These are phyloP conservation scores for Telfairia occidentalis DNA, from an alignment of 331 rosid species.

Conservation along the genomic window DNA sequence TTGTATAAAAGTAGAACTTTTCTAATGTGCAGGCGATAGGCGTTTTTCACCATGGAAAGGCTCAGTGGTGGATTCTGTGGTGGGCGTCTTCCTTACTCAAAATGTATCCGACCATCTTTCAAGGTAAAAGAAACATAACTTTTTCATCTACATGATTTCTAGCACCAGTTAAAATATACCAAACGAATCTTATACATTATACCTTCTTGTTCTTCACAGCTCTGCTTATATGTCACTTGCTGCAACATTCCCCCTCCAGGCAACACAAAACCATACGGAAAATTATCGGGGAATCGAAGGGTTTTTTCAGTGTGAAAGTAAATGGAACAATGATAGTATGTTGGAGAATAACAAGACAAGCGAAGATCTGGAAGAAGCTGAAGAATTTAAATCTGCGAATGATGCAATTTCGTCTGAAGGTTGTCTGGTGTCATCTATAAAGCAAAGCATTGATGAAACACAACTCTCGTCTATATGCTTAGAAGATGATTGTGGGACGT, in stretches of 20 bases:
- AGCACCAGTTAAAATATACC: not conserved
- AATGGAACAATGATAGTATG: not conserved
- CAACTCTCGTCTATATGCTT: not conserved
- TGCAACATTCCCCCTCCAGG: constrained; percentile 50
- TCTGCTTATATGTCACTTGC: constrained; percentile 95
- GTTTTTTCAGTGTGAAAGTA: not conserved
- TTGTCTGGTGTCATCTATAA: not conserved
- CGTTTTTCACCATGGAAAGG: constrained; percentile 94
- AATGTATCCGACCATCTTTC: constrained; percentile 97
- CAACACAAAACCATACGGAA: constrained; percentile 21
- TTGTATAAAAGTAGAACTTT: not conserved
- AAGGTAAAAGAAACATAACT: constrained; percentile 39
- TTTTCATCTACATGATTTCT: not conserved
- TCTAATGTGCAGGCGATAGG: constrained; percentile 59
- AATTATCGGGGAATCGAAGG: constrained; percentile 26
- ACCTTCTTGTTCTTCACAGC: constrained; percentile 32
- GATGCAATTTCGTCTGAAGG: not conserved
- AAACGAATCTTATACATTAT: not conserved
- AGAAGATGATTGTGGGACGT: not conserved
- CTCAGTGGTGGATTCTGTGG: constrained; percentile 88
- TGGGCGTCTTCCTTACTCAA: constrained; percentile 95
- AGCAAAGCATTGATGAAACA: not conserved
- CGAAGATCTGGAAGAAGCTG: not conserved
- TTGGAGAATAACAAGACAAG: not conserved
- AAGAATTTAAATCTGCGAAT: not conserved